Evolutionary conservation across 108 stramenopile species (phyloP).

Genomic region (Stephanodiscus minutulus): DNA sequence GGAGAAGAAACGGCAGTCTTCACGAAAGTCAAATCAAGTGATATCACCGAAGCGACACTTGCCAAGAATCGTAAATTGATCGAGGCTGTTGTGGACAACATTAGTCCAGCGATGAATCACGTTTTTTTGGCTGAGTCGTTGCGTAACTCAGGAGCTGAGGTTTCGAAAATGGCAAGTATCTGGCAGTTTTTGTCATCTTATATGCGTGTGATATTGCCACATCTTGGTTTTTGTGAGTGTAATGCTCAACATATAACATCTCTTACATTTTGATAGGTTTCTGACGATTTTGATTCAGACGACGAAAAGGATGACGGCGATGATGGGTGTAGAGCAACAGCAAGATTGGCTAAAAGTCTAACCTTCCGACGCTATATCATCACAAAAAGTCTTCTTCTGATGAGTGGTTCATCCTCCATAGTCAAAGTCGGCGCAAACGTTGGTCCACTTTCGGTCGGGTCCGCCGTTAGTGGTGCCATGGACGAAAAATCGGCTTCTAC

Average conservation of each 20-base stretch:
- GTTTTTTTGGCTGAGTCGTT: constrained; percentile 31
- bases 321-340: neutral
- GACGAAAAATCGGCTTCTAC: constrained; percentile 8
- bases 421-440: constrained; percentile 29
- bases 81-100: constrained; percentile 18
- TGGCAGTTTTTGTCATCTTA: neutral
- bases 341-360: constrained; percentile 24
- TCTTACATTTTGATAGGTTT: neutral
- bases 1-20: constrained; percentile 10
- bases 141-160: constrained; percentile 19
- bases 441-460: constrained; percentile 5
- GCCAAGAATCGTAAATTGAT: constrained; percentile 29
- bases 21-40: constrained; percentile 27
- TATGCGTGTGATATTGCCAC: neutral
- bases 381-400: constrained; percentile 29
- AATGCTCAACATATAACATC: neutral
- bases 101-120: constrained; percentile 24
- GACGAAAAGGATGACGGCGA: neutral
- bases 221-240: neutral
- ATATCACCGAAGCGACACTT: constrained; percentile 21
- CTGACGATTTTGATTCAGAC: neutral
- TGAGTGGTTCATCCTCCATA: constrained; percentile 14
- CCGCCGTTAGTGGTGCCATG: neutral
- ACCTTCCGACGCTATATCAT: constrained; percentile 39
- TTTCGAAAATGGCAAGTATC: constrained; percentile 13